Conservation (phyloP, 176 grass and related monocot genomes). For the bread wheat (Triticum aestivum) region DNA sequence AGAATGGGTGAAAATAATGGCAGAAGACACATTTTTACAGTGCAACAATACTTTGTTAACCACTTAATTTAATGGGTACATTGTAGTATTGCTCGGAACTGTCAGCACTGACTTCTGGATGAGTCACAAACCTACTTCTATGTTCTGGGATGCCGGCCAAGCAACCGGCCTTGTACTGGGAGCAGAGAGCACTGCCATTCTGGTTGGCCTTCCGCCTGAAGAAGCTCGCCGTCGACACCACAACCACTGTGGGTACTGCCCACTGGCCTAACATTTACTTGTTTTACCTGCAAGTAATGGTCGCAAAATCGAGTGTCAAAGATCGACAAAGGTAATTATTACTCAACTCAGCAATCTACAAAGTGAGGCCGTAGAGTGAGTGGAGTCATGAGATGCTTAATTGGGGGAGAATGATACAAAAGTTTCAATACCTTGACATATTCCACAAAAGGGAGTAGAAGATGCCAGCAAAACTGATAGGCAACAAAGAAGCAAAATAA, state of each 20-base stretch:
- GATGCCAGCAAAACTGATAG: constrained; percentile 83
- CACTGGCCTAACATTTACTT: constrained; percentile 59
- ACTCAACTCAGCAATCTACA: not conserved
- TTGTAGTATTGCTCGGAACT: not conserved
- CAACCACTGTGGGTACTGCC: constrained; percentile 65
- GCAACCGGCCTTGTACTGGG: constrained; percentile 61
- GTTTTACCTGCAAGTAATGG: constrained; percentile 67
- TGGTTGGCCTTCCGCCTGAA: constrained; percentile 42
- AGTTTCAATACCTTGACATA: constrained; percentile 75
- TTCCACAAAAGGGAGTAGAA: constrained; percentile 79
- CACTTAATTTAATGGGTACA: not conserved
- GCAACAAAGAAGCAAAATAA: constrained; percentile 77
- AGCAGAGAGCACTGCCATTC: constrained; percentile 70
- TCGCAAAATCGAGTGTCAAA: not conserved
- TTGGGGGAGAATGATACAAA: not conserved
- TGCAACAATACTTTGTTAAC: not conserved
- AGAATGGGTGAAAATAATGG: not conserved
- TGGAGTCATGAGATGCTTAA: not conserved
- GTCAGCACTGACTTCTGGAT: not conserved
- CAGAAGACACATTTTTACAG: not conserved
- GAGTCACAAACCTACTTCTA: constrained; percentile 17
- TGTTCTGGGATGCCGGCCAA: constrained; percentile 44
- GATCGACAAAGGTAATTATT: not conserved
- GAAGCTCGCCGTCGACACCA: constrained; percentile 86
- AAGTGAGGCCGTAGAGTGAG: not conserved